Conservation (phyloP, 164 flowering plant species). For the Litsea cubeba region DNA sequence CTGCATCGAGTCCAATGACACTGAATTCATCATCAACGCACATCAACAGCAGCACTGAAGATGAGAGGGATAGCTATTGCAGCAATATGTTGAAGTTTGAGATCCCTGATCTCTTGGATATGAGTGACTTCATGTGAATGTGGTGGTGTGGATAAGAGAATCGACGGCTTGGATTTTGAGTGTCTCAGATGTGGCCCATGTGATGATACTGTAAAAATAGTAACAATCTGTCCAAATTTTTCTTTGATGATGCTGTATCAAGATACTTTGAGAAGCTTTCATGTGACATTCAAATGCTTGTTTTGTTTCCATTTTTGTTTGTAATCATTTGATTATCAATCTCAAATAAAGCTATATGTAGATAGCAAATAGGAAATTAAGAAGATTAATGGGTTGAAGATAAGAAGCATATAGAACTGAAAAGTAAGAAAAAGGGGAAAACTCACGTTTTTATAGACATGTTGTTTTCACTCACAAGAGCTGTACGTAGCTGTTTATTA, state of each 20-base stretch:
- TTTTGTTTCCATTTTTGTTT: no score
- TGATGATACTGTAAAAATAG: slow-evolving; percentile 10
- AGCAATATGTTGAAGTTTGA: slow-evolving; percentile 52
- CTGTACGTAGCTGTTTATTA: no score
- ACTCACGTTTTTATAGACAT: no score
- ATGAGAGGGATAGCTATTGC: slow-evolving; percentile 55
- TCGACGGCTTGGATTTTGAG: not conserved
- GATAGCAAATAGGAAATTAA: no score
- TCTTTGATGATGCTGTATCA: not conserved
- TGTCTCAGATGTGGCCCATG: not conserved
- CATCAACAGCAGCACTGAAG: slow-evolving; percentile 35
- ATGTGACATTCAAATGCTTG: no score
- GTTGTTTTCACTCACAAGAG: no score
- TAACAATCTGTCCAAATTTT: not conserved
- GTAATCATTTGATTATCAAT: no score
- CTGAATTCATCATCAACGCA: slow-evolving; percentile 47
- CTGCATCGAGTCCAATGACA: slow-evolving; percentile 39
- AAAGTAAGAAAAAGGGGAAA: no score
- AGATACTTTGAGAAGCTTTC: not conserved
- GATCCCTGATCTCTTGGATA: slow-evolving; percentile 42
- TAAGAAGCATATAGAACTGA: no score
- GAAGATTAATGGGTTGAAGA: no score
- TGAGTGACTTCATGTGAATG: slow-evolving; percentile 43
- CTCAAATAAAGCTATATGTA: no score
- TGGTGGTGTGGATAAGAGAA: not conserved